Base-by-base conservation (phyloP, 1,284 basidiomycete species). In the Stygiomarasmius scandens region DNA sequence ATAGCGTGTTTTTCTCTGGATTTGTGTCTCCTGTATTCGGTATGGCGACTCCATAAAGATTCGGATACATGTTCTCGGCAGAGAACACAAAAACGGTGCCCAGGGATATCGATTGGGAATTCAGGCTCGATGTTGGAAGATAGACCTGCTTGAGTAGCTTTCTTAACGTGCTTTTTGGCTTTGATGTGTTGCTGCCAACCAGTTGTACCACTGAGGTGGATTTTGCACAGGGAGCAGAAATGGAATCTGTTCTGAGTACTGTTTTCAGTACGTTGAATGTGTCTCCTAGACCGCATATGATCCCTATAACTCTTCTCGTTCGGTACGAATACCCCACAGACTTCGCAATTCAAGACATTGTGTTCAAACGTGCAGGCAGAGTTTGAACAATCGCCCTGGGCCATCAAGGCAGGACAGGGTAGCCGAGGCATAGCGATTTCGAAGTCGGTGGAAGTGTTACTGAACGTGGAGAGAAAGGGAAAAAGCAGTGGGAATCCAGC, bases 51-150 rank as follows among this genome's bases (percentile, higher is more conserved):
- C 77, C 76, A 79, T 29, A 59, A 16, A 1, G 52, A 29, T 34
- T 66, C 61, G 0, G 58, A 53, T 12, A 79, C 66, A 25, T 73
- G 70, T 0, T 59, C 46, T 29, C 74, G 71, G 64, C 81, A 83
- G 0, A 75, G 55, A 3, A 71, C 62, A 58, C 81, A 84, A 41
- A 72, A 71, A 5, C 63, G 67, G 9, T 69, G 64, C 1, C 63
- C 67, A 0, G 64, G 63, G 19, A 69, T 65, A 1, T 65, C 41
- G 1, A 59, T 64, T 14, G 68, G 67, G 19, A 66, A 66, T 54
- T 74, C 70, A 2, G 75, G 74, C 20, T 65, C 63, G 2, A 76
- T 63, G 6, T 66, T 56, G 0, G 66, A 50, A 27, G 22, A 52
- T 52, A 43, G 54, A 49, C 25, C 58, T 52, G 27, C 63, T 38